Conservation (phyloP, 2,329 filamentous ascomycete genomes). For the Colletotrichum incanum region DNA sequence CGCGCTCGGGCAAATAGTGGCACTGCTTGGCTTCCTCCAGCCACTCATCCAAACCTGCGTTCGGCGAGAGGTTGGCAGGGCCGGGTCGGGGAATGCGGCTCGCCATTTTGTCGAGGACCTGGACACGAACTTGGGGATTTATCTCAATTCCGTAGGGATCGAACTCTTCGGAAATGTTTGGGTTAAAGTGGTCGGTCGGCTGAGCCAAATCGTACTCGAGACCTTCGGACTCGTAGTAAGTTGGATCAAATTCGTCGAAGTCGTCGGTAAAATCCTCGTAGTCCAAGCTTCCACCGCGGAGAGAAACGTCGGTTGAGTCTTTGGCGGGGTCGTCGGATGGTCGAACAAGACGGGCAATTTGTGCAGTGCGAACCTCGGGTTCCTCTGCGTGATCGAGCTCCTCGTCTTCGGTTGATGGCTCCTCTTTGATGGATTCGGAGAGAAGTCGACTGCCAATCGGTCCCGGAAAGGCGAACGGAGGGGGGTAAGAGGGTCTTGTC, state of each 20-base stretch:
- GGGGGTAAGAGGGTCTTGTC: conserved; percentile 17
- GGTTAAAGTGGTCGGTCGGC: conserved; percentile 27
- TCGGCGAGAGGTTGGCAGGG: conserved; percentile 86
- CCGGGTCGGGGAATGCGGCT: conserved; percentile 85
- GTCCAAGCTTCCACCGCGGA: conserved; percentile 30
- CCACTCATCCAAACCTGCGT: conserved; percentile 95
- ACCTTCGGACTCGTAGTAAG: conserved; percentile 39
- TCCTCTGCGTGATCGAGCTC: conserved; percentile 33
- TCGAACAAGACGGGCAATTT: conserved; percentile 29
- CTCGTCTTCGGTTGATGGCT: conserved; percentile 7
- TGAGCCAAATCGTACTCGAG: conserved; percentile 31
- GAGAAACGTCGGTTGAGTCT: conserved; percentile 19
- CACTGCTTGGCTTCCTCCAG: conserved; percentile 96
- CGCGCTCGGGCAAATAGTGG: conserved; percentile 93
- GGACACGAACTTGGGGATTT: conserved; percentile 14
- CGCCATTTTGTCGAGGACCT: conserved; percentile 54
- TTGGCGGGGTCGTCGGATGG: conserved; percentile 20
- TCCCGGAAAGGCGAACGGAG: conserved; percentile 1
- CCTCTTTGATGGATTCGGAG: conserved; percentile 25
- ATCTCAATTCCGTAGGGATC: conserved; percentile 27
- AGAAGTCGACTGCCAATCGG: neutral
- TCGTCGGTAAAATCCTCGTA: conserved; percentile 30
- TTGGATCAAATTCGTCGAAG: conserved; percentile 32
- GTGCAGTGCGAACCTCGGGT: conserved; percentile 31
- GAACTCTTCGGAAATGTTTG: conserved; percentile 25